Conservation (phyloP, 2,329 filamentous ascomycete genomes). For the Calonectria pauciramosa region DNA sequence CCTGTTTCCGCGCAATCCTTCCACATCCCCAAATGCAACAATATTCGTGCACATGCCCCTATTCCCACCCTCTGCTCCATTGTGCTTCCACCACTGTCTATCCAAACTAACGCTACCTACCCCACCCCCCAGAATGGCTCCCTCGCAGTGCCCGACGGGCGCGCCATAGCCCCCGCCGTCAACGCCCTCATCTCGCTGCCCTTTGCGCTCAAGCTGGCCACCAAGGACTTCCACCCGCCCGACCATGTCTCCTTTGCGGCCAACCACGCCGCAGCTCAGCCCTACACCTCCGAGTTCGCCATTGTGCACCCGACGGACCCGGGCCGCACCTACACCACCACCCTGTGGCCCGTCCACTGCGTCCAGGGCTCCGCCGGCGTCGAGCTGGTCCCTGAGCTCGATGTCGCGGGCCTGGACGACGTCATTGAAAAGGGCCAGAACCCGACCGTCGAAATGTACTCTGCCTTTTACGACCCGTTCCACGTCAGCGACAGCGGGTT, state of each 20-base stretch:
- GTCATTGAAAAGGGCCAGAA: slow-evolving; percentile 85
- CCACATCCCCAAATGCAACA: not conserved
- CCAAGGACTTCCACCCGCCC: slow-evolving; percentile 91
- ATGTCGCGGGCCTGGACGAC: slow-evolving; percentile 69
- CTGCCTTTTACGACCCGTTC: slow-evolving; percentile 89
- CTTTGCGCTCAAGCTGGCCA: slow-evolving; percentile 83
- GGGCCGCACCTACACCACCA: slow-evolving; percentile 72
- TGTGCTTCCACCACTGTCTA: too few species aligned
- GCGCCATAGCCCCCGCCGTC: slow-evolving; percentile 77
- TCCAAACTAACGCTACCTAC: not conserved
- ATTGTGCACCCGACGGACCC: slow-evolving; percentile 78
- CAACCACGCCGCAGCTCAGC: slow-evolving; percentile 77
- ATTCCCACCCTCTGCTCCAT: not conserved
- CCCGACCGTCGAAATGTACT: slow-evolving; percentile 89
- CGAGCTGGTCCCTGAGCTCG: slow-evolving; percentile 79
- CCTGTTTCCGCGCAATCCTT: not conserved
- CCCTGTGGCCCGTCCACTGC: slow-evolving; percentile 93
- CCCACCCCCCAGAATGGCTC: slow-evolving; percentile 76
- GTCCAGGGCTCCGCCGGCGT: slow-evolving; percentile 81
- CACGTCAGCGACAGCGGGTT: slow-evolving; percentile 75
- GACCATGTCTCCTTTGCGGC: slow-evolving; percentile 90
- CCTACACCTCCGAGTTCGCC: slow-evolving; percentile 75
- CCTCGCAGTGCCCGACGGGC: slow-evolving; percentile 84
- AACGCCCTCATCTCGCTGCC: slow-evolving; percentile 81
- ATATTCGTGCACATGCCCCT: not conserved